A percentile compares a stretch with the other conserved stretches of the same genome.
These are phyloP conservation scores for Xanthoparmelia taractica DNA, from an alignment of 495 filamentous ascomycete species.

Conservation along the genomic window DNA sequence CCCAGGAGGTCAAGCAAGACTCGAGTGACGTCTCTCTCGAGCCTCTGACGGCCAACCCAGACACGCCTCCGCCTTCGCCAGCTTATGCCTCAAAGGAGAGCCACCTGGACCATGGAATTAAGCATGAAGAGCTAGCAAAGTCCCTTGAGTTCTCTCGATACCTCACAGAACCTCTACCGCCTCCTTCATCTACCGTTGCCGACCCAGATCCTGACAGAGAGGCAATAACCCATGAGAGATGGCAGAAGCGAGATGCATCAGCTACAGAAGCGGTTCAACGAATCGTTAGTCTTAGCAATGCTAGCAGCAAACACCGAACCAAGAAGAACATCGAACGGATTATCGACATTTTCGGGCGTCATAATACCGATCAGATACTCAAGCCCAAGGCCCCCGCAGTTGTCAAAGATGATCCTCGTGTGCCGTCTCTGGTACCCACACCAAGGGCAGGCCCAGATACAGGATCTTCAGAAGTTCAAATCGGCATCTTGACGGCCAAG, in stretches of 20 bases:
- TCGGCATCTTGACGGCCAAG: slow-evolving; percentile 92
- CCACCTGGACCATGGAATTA: slow-evolving; percentile 68
- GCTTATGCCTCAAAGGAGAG: slow-evolving; percentile 37
- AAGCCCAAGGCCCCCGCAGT: slow-evolving; percentile 45
- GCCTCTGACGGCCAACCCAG: slow-evolving; percentile 23
- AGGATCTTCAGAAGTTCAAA: slow-evolving; percentile 90
- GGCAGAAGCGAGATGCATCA: slow-evolving; percentile 40
- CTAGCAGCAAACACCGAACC: slow-evolving; percentile 63
- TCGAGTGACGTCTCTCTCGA: slow-evolving; percentile 20
- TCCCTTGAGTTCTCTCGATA: slow-evolving; percentile 56
- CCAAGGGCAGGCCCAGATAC: slow-evolving; percentile 81
- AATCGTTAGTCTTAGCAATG: slow-evolving; percentile 67
- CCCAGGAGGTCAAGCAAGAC: slow-evolving; percentile 28
- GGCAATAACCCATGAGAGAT: slow-evolving; percentile 30
- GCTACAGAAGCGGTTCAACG: slow-evolving; percentile 61
- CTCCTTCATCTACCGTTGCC: slow-evolving; percentile 29
- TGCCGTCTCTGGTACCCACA: slow-evolving; percentile 38
- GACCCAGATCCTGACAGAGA: slow-evolving; percentile 47
- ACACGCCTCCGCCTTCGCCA: slow-evolving; percentile 33
- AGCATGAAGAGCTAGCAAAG: slow-evolving; percentile 51
- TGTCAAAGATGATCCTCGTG: slow-evolving; percentile 12
- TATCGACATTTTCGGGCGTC: slow-evolving; percentile 81
- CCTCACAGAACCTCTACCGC: slow-evolving; percentile 50
- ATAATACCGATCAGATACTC: slow-evolving; percentile 71
- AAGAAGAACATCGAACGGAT: slow-evolving; percentile 75